phyloP scores from a whole-genome alignment of 106 monocot genomes.

The Triglochin maritima region DNA sequence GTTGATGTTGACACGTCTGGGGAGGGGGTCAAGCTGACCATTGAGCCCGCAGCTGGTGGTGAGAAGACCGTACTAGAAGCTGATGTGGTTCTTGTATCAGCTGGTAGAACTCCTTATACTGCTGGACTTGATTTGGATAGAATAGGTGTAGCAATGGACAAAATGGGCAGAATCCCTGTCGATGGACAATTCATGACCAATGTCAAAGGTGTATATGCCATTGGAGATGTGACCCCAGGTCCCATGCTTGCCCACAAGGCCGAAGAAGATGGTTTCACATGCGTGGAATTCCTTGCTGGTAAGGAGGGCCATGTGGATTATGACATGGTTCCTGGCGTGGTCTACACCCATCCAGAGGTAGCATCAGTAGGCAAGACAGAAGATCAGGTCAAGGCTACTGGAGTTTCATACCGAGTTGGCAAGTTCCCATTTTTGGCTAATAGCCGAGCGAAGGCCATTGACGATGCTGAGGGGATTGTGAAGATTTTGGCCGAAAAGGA shows the following conservation, averaged over 20 bases:
- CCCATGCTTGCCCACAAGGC: slow-evolving; percentile 98
- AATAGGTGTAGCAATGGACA: slow-evolving; percentile 66
- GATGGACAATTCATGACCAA: slow-evolving; percentile 61
- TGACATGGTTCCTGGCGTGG: slow-evolving; percentile 81
- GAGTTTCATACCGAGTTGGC: slow-evolving; percentile 66
- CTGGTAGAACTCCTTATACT: slow-evolving; percentile 63
- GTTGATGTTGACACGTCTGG: slow-evolving; percentile 75
- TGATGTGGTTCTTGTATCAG: slow-evolving; percentile 80
- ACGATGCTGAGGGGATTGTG: slow-evolving; percentile 85
- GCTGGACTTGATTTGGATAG: slow-evolving; percentile 59
- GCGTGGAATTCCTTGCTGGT: slow-evolving; percentile 84
- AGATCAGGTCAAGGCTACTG: slow-evolving; percentile 73
- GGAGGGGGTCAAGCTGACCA: slow-evolving; percentile 54
- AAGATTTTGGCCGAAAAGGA: slow-evolving; percentile 89
- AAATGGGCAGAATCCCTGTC: slow-evolving; percentile 64
- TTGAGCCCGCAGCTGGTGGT: slow-evolving; percentile 80
- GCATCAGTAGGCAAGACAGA: slow-evolving; percentile 88
- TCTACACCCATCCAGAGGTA: slow-evolving; percentile 82
- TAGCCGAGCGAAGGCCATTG: slow-evolving; percentile 89
- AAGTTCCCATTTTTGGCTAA: slow-evolving; percentile 93
- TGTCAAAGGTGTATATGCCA: slow-evolving; percentile 62
- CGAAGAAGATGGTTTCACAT: slow-evolving; percentile 89
- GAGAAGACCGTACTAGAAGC: slow-evolving; percentile 72
- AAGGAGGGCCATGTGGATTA: slow-evolving; percentile 91
- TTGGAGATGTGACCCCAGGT: slow-evolving; percentile 85